These are phyloP conservation scores for Hansenula anomala DNA, from an alignment of 1,139 yeast genomes.

Conservation along the genomic window DNA sequence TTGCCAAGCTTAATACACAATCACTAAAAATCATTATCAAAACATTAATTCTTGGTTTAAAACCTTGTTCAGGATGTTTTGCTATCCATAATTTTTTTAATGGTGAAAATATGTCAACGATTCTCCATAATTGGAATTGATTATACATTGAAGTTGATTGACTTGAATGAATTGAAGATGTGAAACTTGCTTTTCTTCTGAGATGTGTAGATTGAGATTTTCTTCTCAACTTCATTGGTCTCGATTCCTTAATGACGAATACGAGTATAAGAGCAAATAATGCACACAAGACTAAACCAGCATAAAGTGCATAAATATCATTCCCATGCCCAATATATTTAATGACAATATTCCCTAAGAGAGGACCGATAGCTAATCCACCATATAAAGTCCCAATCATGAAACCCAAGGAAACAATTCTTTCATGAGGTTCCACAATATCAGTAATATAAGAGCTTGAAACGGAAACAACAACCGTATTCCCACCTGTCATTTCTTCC, in stretches of 20 bases:
- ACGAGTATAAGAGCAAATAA: conserved; percentile 30
- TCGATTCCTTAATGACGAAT: conserved; percentile 53
- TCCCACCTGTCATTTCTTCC: conserved; percentile 53
- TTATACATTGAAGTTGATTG: conserved; percentile 1
- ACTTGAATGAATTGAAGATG: conserved; percentile 23
- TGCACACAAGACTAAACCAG: conserved; percentile 18
- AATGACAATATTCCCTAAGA: conserved; percentile 42
- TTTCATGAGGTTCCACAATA: conserved; percentile 47
- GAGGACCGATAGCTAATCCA: conserved; percentile 65
- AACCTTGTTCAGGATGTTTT: conserved; percentile 24
- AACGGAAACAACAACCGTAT: conserved; percentile 44
- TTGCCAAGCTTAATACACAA: conserved; percentile 30
- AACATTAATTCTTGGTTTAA: conserved; percentile 41
- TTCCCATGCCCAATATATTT: conserved; percentile 20
- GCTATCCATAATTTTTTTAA: conserved; percentile 41
- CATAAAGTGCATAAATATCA: conserved; percentile 21
- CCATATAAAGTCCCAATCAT: conserved; percentile 52
- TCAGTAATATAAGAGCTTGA: conserved; percentile 62
- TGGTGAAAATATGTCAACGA: conserved; percentile 35
- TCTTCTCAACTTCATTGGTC: conserved; percentile 39
- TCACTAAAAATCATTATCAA: conserved; percentile 44
- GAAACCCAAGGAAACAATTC: conserved; percentile 54
- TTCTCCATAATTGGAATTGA: conserved; percentile 4
- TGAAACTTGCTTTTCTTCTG: conserved; percentile 29
- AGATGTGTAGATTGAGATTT: conserved; percentile 32